Evolutionary conservation across 805 yeast genomes (phyloP).

Genomic region (Starmerella tilneyi): DNA sequence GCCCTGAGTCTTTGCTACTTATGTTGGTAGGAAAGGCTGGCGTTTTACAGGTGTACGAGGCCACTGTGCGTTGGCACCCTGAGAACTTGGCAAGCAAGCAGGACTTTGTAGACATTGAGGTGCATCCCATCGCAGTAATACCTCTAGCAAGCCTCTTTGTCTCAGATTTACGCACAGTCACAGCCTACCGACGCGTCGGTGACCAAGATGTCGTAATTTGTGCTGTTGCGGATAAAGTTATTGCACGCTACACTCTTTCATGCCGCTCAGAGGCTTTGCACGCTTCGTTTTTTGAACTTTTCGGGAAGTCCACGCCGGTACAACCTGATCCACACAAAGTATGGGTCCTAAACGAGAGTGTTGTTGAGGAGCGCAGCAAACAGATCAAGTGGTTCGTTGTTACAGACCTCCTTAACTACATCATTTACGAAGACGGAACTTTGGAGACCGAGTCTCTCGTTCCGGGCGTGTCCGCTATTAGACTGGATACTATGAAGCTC

Average conservation of each 20-base stretch:
- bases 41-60: conserved; percentile 24
- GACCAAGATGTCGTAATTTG: conserved; percentile 4
- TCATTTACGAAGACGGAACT: conserved; percentile 19
- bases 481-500: conserved; percentile 14
- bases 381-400: conserved; percentile 18
- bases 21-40: conserved; percentile 25
- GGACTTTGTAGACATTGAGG: conserved; percentile 9
- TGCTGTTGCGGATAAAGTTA: conserved; percentile 7
- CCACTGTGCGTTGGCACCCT: conserved; percentile 27
- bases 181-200: neutral
- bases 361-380: neutral
- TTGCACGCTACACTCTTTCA: conserved; percentile 10
- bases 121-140: conserved; percentile 1
- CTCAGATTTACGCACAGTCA: neutral
- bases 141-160: neutral
- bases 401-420: conserved; percentile 20
- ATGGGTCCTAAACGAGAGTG: conserved; percentile 11
- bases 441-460: conserved; percentile 25
- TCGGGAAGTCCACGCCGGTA: conserved; percentile 13
- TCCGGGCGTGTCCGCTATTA: conserved; percentile 10
- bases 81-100: conserved; percentile 8
- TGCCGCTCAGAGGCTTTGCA: conserved; percentile 18
- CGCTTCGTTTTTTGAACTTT: conserved; percentile 22
- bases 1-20: conserved; percentile 26
- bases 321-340: conserved; percentile 14